Base-by-base conservation (phyloP, 176 grass and related monocot genomes). In the Carex scoparia region DNA sequence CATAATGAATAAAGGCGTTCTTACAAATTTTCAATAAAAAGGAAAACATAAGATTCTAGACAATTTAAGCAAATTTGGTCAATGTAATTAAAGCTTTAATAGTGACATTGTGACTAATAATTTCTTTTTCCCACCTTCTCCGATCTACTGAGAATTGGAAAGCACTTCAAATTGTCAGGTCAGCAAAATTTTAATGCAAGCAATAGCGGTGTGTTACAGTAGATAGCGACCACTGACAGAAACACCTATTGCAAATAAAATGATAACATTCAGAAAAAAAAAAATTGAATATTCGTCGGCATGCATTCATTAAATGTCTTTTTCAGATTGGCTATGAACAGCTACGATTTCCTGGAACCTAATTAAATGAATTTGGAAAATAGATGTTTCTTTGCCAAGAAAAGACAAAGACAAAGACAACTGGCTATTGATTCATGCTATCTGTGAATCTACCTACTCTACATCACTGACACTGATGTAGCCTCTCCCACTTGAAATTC, bases 241-340 rank as follows among this genome's bases (percentile, higher is more conserved):
- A 78, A 33, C 74, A 78, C 51, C 57, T 78, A 32, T 78, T 77
- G 73, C 48, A 56, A 57, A 56, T 5, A 78, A 78, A 57, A 40
- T 40, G 38, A 40, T 40, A 40, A 40, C 5, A 40, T 40, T 40
- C 38, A 40, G 38, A 56, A 18, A 5, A 35, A 76, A n/a, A 71
- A 72, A 57, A 76, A 23, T 23, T 33, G 56, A 14, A 15, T 4
- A 78, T 78, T 78, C 28, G 74, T 78, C 28, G 74, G 74, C 51
- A 78, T 57, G 23, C 27, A 83, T 67, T 61, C 67, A 83, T 67
- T 61, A 83, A 69, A 67, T 83, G 81, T 83, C 81, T 1, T 83
- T 82, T 66, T 83, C 81, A 83, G 1, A 83, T 51, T 37, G 61
- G 61, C 61, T 33, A 54, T 31, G 37, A 83, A 66, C 61, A 83